Evolutionary conservation across 2,329 filamentous ascomycete genomes (phyloP), one percentile per base, ranked within the genome.

Genomic region (Aspergillus sclerotialis): DNA sequence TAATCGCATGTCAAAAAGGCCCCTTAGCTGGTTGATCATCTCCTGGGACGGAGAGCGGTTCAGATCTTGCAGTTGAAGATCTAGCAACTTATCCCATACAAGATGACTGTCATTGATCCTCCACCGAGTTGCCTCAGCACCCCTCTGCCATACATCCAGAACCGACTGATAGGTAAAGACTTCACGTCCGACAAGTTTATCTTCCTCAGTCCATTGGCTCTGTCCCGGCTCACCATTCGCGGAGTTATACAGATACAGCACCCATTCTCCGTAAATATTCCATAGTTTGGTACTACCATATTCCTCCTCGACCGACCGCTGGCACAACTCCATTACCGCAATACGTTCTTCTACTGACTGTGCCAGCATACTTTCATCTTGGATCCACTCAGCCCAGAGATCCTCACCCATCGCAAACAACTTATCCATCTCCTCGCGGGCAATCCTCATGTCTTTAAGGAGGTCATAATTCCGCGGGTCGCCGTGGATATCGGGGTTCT

Each of bases 321-420:
- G 67, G 46, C 72, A 80, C 10, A 78, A 60, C 43, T 80, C 75
- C 47, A 78, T 72, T 7, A 81, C 68, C 3, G 61, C 64, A 39
- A 77, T 69, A 24, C 75, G 69, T 47, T 80, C 75, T 14, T 78
- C 72, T 5, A 70, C 60, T 12, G 68, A 67, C 13, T 60, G 64
- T 16, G 76, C 76, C 33, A 80, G 56, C 37, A 74, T 61, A 33
- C 69, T 73, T 50, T 80, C 77, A 43, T 81, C 78, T 42, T 75
- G 68, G 28, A 82, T 70, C 68, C 77, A 79, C 39, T 78, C 75
- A 4, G 69, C 60, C 76, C 76, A 82, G 32, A 80, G 61, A 27
- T 74, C 68, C 51, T 81, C 78, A 1, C 77, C 77, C 39, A 81
- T 69, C 2, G 77, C 72, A 46, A 80, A 81, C 13, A 76, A 69